Evolutionary conservation across 345 rosid genomes (phyloP).

Genomic region (Anastatica hierochuntica): DNA sequence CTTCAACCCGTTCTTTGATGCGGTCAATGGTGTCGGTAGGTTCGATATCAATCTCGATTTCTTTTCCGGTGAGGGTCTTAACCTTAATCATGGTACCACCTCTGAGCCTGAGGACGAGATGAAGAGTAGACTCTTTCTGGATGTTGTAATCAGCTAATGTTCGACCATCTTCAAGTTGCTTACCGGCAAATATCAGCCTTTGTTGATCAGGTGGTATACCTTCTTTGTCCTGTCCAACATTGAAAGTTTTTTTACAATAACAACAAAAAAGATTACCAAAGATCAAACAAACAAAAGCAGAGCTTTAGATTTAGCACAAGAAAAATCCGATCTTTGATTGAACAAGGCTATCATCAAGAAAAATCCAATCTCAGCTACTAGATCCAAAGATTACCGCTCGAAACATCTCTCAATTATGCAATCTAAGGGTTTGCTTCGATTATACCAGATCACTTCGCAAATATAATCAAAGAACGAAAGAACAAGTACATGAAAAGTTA

Average conservation of each 20-base stretch:
- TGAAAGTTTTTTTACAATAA: not conserved
- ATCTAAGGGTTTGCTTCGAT: too few relatives aligned
- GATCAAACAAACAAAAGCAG: too few relatives aligned
- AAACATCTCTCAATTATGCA: too few relatives aligned
- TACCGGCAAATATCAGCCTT: conserved; percentile 88
- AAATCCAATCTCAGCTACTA: too few relatives aligned
- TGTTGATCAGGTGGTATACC: conserved; percentile 98
- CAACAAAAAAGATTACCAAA: not conserved
- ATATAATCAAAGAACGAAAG: too few relatives aligned
- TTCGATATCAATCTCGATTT: conserved; percentile 90
- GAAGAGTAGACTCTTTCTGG: conserved; percentile 95
- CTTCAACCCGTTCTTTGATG: conserved; percentile 90
- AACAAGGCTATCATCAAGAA: too few relatives aligned
- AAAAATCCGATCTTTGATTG: too few relatives aligned
- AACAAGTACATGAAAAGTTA: too few relatives aligned
- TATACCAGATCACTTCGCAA: conserved; percentile 14
- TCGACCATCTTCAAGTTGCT: conserved; percentile 91
- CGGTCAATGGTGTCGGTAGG: conserved; percentile 90
- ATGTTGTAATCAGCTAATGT: conserved; percentile 87
- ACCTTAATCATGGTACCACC: conserved; percentile 99
- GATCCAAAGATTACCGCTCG: too few relatives aligned
- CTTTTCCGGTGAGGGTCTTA: conserved; percentile 89
- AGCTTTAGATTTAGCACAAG: not conserved
- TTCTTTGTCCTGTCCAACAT: conserved; percentile 60
- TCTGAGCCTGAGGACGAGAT: conserved; percentile 78